A percentile compares a stretch with the other conserved stretches of the same genome.
Conservation (phyloP, 345 rosid species). For the Hibiscus mutabilis region DNA sequence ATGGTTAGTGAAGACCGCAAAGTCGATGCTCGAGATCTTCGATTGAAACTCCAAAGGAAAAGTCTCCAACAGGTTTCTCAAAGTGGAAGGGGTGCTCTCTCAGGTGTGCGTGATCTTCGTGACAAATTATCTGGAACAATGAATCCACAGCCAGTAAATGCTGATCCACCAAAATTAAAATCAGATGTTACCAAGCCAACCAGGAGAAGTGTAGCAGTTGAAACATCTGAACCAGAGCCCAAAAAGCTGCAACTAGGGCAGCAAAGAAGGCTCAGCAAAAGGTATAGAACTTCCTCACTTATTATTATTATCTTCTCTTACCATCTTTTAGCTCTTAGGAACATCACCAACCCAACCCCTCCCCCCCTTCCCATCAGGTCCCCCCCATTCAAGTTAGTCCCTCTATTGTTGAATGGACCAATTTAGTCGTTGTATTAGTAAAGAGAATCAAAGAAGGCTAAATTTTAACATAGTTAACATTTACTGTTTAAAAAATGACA, state of each 20-base stretch:
- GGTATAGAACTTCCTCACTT: constrained; percentile 27
- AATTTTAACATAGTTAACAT: too few species aligned
- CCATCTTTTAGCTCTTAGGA: neutral
- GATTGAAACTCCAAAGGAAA: constrained; percentile 84
- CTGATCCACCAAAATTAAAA: constrained; percentile 50
- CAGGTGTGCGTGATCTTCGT: constrained; percentile 68
- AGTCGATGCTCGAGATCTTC: constrained; percentile 74
- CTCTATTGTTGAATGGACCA: too few species aligned
- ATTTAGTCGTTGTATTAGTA: too few species aligned
- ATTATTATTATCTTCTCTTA: neutral
- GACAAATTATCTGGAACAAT: constrained; percentile 84
- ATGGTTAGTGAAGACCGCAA: constrained; percentile 56
- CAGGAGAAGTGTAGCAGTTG: constrained; percentile 56
- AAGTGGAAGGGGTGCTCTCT: constrained; percentile 40
- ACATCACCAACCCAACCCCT: neutral
- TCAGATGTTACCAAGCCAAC: constrained; percentile 40
- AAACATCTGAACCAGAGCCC: constrained; percentile 45
- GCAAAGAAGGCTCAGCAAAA: constrained; percentile 52
- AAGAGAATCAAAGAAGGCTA: too few species aligned
- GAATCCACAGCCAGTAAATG: constrained; percentile 45
- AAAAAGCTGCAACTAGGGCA: constrained; percentile 37
- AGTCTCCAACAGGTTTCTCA: constrained; percentile 38
- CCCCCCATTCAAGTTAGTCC: too few species aligned
- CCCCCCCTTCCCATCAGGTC: neutral
- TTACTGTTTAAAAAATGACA: too few species aligned